Evolutionary conservation across 805 yeast genomes (phyloP).

Genomic region (Hanseniaspora occidentalis): DNA sequence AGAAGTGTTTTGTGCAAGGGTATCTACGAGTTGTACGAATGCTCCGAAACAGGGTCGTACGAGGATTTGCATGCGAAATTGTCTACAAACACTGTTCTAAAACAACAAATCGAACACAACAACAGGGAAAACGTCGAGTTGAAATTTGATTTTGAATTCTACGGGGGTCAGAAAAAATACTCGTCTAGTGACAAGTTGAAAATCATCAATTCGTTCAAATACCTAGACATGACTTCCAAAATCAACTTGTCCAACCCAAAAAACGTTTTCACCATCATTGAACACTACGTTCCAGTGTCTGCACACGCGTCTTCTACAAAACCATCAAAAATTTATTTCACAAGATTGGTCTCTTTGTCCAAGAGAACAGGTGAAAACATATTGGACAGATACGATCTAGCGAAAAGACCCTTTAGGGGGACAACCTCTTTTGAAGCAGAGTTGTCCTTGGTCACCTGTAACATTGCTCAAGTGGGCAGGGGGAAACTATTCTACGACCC

Average conservation of each 20-base stretch:
- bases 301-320: conserved; percentile 29
- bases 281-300: conserved; percentile 48
- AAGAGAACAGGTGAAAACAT: conserved; percentile 42
- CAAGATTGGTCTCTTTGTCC: conserved; percentile 52
- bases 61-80: conserved; percentile 42
- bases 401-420: conserved; percentile 77
- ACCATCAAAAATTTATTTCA: conserved; percentile 59
- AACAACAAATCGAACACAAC: conserved; percentile 1
- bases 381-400: conserved; percentile 69
- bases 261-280: conserved; percentile 56
- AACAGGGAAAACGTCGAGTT: conserved; percentile 34
- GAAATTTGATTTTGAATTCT: conserved; percentile 74
- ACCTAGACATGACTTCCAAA: conserved; percentile 62
- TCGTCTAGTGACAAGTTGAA: conserved; percentile 33
- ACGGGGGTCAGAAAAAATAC: conserved; percentile 52
- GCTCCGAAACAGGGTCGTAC: conserved; percentile 56
- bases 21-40: conserved; percentile 55
- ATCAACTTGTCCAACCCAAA: conserved; percentile 72
- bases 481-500: conserved; percentile 80
- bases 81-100: conserved; percentile 20
- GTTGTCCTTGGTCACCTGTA: conserved; percentile 74
- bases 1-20: conserved; percentile 63
- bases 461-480: conserved; percentile 60
- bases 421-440: conserved; percentile 97
- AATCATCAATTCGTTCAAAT: conserved; percentile 60